Evolutionary conservation across 257 asterid genomes (phyloP).

Genomic region (Solanum paucissectum): DNA sequence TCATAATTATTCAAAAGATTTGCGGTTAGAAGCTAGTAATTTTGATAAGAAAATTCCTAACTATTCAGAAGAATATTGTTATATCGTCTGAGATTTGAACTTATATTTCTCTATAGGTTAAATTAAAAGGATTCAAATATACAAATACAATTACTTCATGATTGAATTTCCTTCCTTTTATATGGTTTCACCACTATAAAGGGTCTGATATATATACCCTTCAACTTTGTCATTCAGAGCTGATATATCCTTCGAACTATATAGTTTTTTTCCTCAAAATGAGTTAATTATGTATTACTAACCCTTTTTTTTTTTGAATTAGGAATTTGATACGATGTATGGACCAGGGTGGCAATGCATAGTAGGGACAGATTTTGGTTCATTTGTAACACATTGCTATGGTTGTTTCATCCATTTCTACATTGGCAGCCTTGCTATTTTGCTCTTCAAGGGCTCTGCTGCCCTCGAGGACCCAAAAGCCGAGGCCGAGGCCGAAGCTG

Average conservation of each 20-base stretch:
- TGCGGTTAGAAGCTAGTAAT: background rate
- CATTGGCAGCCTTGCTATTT: constrained; percentile 60
- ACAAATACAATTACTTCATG: background rate
- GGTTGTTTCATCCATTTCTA: constrained; percentile 76
- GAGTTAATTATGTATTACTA: background rate
- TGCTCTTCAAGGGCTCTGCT: constrained; percentile 64
- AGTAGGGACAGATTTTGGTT: constrained; percentile 86
- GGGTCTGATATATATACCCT: no score
- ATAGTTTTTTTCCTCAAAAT: background rate
- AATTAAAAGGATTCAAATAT: background rate
- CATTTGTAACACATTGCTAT: constrained; percentile 77
- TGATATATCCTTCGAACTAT: rapidly evolving
- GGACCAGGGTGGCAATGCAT: constrained; percentile 90
- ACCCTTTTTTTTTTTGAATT: background rate
- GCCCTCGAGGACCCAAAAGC: background rate
- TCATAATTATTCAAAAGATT: background rate
- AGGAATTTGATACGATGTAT: constrained; percentile 46
- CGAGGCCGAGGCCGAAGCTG: background rate
- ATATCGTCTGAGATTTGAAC: background rate
- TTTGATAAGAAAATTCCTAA: background rate
- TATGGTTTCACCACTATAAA: background rate
- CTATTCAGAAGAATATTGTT: background rate
- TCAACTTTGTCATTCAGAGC: no score
- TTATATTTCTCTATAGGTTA: background rate
- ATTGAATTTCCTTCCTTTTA: background rate